These are phyloP conservation scores for Penicillium glabrum DNA, from an alignment of 2,329 filamentous ascomycete genomes.

Conservation along the genomic window DNA sequence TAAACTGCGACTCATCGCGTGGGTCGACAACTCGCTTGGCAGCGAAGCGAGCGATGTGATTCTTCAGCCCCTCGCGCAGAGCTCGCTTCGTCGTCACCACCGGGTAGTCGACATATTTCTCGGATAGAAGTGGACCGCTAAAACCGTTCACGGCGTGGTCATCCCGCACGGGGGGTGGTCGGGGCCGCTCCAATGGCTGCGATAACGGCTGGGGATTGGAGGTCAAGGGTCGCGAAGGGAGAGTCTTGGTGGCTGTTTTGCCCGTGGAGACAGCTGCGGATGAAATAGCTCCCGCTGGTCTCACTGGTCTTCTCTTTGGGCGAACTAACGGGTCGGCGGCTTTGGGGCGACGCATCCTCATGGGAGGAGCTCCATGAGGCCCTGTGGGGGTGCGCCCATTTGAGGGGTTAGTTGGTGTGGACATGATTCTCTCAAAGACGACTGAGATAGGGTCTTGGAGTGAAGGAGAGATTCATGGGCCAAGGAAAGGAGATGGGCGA, in stretches of 20 bases:
- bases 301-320: conserved; percentile 52
- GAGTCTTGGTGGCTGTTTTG: conserved; percentile 25
- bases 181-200: conserved; percentile 19
- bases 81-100: conserved; percentile 81
- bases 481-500: not conserved
- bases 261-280: conserved; percentile 21
- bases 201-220: conserved; percentile 17
- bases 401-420: conserved; percentile 45
- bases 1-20: conserved; percentile 78
- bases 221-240: conserved; percentile 22
- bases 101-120: conserved; percentile 58
- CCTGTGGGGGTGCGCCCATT: conserved; percentile 50
- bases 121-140: conserved; percentile 41
- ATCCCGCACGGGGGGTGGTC: conserved; percentile 23
- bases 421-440: conserved; percentile 23
- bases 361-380: conserved; percentile 45
- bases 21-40: conserved; percentile 63
- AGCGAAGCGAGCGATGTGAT: conserved; percentile 84
- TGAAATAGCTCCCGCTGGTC: conserved; percentile 20
- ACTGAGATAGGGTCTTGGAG: not conserved
- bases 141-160: conserved; percentile 43
- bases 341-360: conserved; percentile 51
- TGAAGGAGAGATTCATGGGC: not conserved
- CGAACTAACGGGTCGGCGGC: conserved; percentile 64
- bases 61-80: conserved; percentile 74